Percentiles rank a stretch among this genome's conserved stretches.
phyloP scores from a whole-genome alignment of 129 eudicot species.

The Centella asiatica region DNA sequence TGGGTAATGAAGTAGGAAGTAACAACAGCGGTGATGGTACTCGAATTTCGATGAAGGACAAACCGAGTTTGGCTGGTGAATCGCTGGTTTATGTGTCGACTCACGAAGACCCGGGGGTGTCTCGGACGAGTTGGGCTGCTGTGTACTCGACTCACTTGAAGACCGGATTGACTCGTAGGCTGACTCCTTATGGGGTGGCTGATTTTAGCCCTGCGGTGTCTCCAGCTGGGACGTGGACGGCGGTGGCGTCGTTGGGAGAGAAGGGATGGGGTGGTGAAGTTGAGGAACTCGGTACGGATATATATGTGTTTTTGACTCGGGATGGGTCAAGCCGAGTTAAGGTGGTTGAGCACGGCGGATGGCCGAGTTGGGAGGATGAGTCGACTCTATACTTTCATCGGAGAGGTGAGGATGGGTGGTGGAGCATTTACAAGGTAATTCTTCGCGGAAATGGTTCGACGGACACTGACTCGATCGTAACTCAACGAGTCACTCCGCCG shows the following conservation, averaged over 20 bases:
- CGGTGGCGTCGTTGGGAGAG: conserved; percentile 68
- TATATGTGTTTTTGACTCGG: conserved; percentile 60
- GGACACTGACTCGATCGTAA: conserved; percentile 44
- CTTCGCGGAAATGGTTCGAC: conserved; percentile 19
- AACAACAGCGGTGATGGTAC: conserved; percentile 4
- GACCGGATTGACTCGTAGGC: conserved; percentile 56
- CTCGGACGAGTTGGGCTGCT: conserved; percentile 83
- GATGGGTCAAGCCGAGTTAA: conserved; percentile 77
- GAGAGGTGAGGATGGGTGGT: conserved; percentile 80
- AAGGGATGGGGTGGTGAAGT: conserved; percentile 77
- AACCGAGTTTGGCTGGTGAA: conserved; percentile 69
- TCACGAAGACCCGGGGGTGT: conserved; percentile 60
- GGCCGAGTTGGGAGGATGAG: conserved; percentile 93
- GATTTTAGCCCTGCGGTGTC: conserved; percentile 96
- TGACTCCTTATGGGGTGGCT: conserved; percentile 67
- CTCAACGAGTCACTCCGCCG: conserved; percentile 75
- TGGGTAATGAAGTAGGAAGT: conserved; percentile 13
- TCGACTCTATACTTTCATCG: conserved; percentile 57
- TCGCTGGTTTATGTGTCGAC: conserved; percentile 69
- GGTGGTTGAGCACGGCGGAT: conserved; percentile 88
- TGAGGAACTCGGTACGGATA: conserved; percentile 73
- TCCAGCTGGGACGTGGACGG: conserved; percentile 74
- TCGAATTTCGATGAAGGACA: conserved; percentile 68
- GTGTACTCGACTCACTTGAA: conserved; percentile 66
- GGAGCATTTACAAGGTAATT: conserved; percentile 60